Evolutionary conservation across 164 flowering plant species (phyloP).

Genomic region (Dillenia suffruticosa): DNA sequence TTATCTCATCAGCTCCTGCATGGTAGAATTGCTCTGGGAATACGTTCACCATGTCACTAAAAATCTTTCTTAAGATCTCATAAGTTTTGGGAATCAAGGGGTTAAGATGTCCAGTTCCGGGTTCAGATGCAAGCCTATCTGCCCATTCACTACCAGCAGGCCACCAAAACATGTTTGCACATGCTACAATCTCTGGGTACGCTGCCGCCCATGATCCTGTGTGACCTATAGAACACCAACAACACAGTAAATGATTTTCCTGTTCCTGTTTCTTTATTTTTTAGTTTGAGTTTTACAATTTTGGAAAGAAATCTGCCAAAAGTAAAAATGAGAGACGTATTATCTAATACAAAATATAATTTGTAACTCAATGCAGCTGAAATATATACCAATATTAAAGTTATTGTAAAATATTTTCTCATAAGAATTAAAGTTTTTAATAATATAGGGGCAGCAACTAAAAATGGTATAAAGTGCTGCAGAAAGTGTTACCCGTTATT

Average conservation of each 20-base stretch:
- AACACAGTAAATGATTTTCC: background rate
- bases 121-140: constrained; percentile 76
- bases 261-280: no score
- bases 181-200: constrained; percentile 83
- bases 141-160: constrained; percentile 54
- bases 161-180: constrained; percentile 90
- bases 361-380: no score
- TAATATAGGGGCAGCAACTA: no score
- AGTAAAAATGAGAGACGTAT: no score
- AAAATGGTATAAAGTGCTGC: no score
- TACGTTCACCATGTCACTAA: constrained; percentile 43
- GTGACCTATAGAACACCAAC: constrained; percentile 49
- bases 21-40: constrained; percentile 85
- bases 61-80: constrained; percentile 52
- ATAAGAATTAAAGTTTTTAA: no score
- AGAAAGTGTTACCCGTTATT: no score
- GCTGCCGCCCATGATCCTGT: constrained; percentile 95
- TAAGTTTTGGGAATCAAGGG: constrained; percentile 79
- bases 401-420: no score
- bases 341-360: no score
- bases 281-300: no score
- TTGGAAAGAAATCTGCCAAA: no score
- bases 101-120: constrained; percentile 94
- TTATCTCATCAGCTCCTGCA: constrained; percentile 78
- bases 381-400: no score